Base-by-base conservation (phyloP, 2,329 filamentous ascomycete genomes). In the Penicillium sp. region DNA sequence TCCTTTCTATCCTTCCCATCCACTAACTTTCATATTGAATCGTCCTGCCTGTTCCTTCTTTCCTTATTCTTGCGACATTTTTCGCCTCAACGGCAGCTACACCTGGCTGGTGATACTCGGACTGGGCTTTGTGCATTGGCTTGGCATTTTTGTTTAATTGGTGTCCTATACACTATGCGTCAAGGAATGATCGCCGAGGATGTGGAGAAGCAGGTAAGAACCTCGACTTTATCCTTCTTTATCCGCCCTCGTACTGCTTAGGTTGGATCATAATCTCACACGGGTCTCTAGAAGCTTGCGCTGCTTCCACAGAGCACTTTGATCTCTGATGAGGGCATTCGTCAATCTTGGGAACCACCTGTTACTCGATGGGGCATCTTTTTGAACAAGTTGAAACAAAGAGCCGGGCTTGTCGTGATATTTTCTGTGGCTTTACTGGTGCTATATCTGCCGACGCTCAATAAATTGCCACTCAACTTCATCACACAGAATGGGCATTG, bases 191-290 rank as follows among this genome's bases (percentile, higher is more conserved):
- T 16, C 49, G 29, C 19, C 33, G 46, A 59, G 57, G 64, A 71
- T 68, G 68, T 65, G 67, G 70, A 72, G 69, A 72, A 72, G 26
- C 58, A 67, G 68, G 70, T 72, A 69, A 39, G 61, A 21, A 26
- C 26, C 13, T 14, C 23, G 7, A 25, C 33, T 19, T 5, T 11
- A 27, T 16, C 19, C 31, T 25, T 51, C 4, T 16, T 26, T 19
- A 29, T 31, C 4, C 27, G 14, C n/a, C 29, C 10, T 19, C 16
- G 19, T 14, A 33, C 19, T 35, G 16, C 3, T 39, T 50, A 37
- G 21, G 21, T 21, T 3, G n/a, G 4, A 13, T 3, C 1, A 51
- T 13, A 21, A 21, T 31, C 31, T 39, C 21, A 11, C 6, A 37
- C 10, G 10, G 27, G n/a, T 10, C 14, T 29, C 14, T 31, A 19